A percentile compares a stretch with the other conserved stretches of the same genome.
Evolutionary conservation across 352 stramenopile genomes (phyloP).

Genomic region (Phytophthora parvispora): DNA sequence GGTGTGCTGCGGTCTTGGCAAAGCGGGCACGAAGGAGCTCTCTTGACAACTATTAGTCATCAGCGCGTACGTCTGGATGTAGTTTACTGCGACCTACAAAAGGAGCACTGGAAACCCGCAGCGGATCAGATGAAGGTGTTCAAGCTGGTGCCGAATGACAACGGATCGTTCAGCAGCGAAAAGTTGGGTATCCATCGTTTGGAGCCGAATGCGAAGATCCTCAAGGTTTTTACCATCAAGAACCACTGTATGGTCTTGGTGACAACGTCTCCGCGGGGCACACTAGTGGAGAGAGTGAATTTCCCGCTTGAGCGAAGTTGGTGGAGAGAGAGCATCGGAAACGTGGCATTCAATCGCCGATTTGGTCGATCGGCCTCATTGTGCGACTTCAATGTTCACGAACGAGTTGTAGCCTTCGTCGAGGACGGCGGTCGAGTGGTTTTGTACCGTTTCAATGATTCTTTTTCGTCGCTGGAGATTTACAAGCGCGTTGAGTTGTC

Average conservation of each 20-base stretch:
- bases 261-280: slow-evolving; percentile 21
- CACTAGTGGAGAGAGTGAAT: slow-evolving; percentile 27
- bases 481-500: slow-evolving; percentile 36
- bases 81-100: slow-evolving; percentile 19
- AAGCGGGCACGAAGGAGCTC: slow-evolving; percentile 8
- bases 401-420: slow-evolving; percentile 35
- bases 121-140: slow-evolving; percentile 38
- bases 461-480: slow-evolving; percentile 32
- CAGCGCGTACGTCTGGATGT: background rate
- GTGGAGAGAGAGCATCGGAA: background rate
- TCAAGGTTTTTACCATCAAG: slow-evolving; percentile 35
- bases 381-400: slow-evolving; percentile 35
- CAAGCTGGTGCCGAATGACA: slow-evolving; percentile 22
- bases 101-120: slow-evolving; percentile 38
- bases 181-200: slow-evolving; percentile 32
- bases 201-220: slow-evolving; percentile 10
- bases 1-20: slow-evolving; percentile 17
- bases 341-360: background rate
- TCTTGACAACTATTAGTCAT: slow-evolving; percentile 24
- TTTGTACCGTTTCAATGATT: slow-evolving; percentile 44
- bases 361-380: slow-evolving; percentile 20
- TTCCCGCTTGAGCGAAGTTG: slow-evolving; percentile 16
- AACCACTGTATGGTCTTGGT: slow-evolving; percentile 38
- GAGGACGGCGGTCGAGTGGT: slow-evolving; percentile 29
- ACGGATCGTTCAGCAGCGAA: slow-evolving; percentile 1